A percentile compares a stretch with the other conserved stretches of the same genome.
phyloP scores from a whole-genome alignment of 768 basidiomycete genomes.

The Mycena albidolilacea region DNA sequence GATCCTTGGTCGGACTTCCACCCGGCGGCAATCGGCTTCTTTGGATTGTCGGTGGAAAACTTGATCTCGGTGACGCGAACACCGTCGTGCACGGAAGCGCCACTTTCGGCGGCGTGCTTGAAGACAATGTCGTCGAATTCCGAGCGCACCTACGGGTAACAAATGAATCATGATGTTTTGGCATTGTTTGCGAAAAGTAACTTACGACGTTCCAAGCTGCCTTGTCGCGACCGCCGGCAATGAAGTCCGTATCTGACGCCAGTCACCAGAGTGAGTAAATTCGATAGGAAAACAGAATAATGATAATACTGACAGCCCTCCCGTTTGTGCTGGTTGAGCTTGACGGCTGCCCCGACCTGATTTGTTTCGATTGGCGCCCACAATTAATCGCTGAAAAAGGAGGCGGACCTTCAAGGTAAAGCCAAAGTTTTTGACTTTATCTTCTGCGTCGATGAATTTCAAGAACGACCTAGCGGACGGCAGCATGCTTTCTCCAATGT shows the following conservation, averaged over 20 bases:
- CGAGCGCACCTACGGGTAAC: too few species aligned
- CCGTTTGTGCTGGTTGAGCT: conserved; percentile 54
- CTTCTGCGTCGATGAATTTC: background rate
- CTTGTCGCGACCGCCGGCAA: conserved; percentile 46
- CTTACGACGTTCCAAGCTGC: conserved; percentile 57
- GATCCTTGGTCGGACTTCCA: conserved; percentile 55
- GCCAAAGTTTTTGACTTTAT: conserved; percentile 36
- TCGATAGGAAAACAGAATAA: conserved; percentile 58
- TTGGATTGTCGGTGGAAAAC: conserved; percentile 50
- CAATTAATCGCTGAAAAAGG: too few species aligned
- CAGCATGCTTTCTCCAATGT: background rate
- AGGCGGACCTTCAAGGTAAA: conserved; percentile 51
- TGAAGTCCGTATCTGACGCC: background rate
- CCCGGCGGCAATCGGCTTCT: conserved; percentile 54
- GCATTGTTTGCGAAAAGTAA: conserved; percentile 64
- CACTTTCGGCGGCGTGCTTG: conserved; percentile 55
- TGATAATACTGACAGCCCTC: conserved; percentile 71
- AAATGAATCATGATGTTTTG: too few species aligned
- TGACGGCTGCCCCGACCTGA: conserved; percentile 41
- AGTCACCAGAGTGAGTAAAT: background rate
- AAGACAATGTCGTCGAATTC: too few species aligned
- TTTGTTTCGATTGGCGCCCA: too few species aligned
- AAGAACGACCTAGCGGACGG: background rate
- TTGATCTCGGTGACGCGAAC: conserved; percentile 61
- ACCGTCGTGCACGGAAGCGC: conserved; percentile 65